phyloP scores from a whole-genome alignment of 768 basidiomycete species.

The Boletus subcaerulescens region DNA sequence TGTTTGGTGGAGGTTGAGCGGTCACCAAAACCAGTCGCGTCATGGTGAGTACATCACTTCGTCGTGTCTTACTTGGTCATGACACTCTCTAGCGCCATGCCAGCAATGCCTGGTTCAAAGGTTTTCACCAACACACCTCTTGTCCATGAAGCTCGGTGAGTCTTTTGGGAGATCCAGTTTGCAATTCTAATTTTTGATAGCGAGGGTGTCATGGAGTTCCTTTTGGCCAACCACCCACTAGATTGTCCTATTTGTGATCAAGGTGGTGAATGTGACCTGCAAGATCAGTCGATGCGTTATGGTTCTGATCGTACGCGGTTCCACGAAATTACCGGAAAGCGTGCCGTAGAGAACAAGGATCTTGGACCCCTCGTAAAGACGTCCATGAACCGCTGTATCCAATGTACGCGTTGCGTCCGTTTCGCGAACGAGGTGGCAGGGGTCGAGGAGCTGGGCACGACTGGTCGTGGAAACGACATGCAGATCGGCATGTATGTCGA shows the following conservation, averaged over 20 bases:
- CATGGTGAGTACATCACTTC: conserved; percentile 56
- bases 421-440: conserved; percentile 99
- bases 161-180: conserved; percentile 1
- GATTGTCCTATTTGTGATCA: conserved; percentile 99
- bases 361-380: conserved; percentile 98
- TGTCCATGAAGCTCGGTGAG: conserved; percentile 80
- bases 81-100: conserved; percentile 72
- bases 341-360: conserved; percentile 97
- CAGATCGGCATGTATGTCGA: conserved; percentile 99
- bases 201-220: conserved; percentile 99
- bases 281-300: conserved; percentile 99
- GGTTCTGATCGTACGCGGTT: conserved; percentile 96
- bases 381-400: conserved; percentile 98
- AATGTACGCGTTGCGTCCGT: conserved; percentile 98
- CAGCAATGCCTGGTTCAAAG: conserved; percentile 91
- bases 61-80: not conserved
- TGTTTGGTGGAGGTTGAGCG: conserved; percentile 97
- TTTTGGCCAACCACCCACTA: conserved; percentile 94
- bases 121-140: conserved; percentile 93
- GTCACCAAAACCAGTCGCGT: conserved; percentile 92
- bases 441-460: conserved; percentile 95
- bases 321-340: conserved; percentile 98
- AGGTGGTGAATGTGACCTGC: conserved; percentile 97
- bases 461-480: conserved; percentile 96
- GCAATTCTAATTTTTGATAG: conserved; percentile 37